These are phyloP conservation scores for Fulvia fulva DNA, from an alignment of 2,329 filamentous ascomycete genomes.

Conservation along the genomic window DNA sequence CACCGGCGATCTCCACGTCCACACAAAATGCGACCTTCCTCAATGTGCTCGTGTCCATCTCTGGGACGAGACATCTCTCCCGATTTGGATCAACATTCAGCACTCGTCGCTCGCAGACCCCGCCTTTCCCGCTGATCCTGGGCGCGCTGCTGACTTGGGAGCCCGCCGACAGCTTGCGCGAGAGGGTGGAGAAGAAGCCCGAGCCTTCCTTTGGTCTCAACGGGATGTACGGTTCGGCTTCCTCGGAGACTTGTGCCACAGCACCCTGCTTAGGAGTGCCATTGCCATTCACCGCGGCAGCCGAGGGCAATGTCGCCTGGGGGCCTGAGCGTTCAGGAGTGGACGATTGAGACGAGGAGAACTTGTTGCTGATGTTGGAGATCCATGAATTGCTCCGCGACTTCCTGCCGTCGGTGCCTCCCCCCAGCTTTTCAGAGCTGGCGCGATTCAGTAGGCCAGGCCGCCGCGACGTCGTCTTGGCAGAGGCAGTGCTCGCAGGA, in stretches of 20 bases:
- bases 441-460: conserved; percentile 42
- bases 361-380: conserved; percentile 86
- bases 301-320: conserved; percentile 29
- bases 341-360: conserved; percentile 50
- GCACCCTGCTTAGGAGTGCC: conserved; percentile 18
- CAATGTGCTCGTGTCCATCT: conserved; percentile 75
- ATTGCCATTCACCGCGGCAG: conserved; percentile 50
- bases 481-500: conserved; percentile 9
- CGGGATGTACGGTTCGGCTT: conserved; percentile 61
- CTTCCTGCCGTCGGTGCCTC: conserved; percentile 24
- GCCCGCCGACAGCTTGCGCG: conserved; percentile 73
- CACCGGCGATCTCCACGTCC: conserved; percentile 91
- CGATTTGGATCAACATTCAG: conserved; percentile 81
- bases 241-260: conserved; percentile 32
- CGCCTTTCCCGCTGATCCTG: conserved; percentile 57
- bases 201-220: conserved; percentile 65
- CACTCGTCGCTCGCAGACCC: conserved; percentile 72
- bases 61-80: conserved; percentile 72
- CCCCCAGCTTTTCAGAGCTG: conserved; percentile 35
- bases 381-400: conserved; percentile 79
- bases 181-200: conserved; percentile 74
- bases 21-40: conserved; percentile 91
- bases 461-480: conserved; percentile 27
- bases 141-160: conserved; percentile 40
- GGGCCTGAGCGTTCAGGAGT: conserved; percentile 19